These are phyloP conservation scores for Lecanicillium sp. DNA, from an alignment of 2,329 filamentous ascomycete species.

Conservation along the genomic window DNA sequence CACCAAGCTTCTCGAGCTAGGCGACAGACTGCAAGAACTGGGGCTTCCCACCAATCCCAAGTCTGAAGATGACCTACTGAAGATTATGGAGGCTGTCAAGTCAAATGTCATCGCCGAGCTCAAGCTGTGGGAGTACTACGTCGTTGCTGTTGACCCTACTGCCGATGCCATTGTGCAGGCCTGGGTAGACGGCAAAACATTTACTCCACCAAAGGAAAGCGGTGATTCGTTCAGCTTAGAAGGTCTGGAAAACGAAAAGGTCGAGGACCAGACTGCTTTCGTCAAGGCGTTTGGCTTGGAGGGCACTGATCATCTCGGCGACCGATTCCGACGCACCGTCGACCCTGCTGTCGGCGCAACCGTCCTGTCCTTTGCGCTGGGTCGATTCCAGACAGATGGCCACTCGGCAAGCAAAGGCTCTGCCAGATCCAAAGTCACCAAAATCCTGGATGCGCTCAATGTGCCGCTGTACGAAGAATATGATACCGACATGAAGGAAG, in stretches of 20 bases:
- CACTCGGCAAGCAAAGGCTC: slow-evolving; percentile 42
- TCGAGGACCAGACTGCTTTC: slow-evolving; percentile 53
- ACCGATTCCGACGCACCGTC: slow-evolving; percentile 67
- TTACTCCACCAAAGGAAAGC: slow-evolving; percentile 41
- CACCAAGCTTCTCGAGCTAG: slow-evolving; percentile 64
- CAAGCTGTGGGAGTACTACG: slow-evolving; percentile 90
- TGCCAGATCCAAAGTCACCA: slow-evolving; percentile 48
- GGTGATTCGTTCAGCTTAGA: slow-evolving; percentile 33
- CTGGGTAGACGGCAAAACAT: slow-evolving; percentile 60
- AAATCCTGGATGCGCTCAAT: slow-evolving; percentile 77
- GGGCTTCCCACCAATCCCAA: slow-evolving; percentile 72
- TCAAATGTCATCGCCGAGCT: slow-evolving; percentile 70
- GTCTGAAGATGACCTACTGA: slow-evolving; percentile 63
- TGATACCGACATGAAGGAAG: slow-evolving; percentile 73
- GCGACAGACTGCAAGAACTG: slow-evolving; percentile 62
- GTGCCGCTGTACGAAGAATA: slow-evolving; percentile 88
- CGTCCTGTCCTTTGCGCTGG: slow-evolving; percentile 36
- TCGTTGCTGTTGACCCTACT: slow-evolving; percentile 70
- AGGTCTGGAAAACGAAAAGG: slow-evolving; percentile 38
- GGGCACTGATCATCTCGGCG: slow-evolving; percentile 69
- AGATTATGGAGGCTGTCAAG: slow-evolving; percentile 81
- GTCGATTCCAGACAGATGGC: slow-evolving; percentile 48
- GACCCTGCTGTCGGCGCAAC: slow-evolving; percentile 66
- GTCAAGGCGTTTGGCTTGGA: slow-evolving; percentile 63
- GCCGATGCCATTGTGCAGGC: slow-evolving; percentile 61